A percentile compares a stretch with the other conserved stretches of the same genome.
These are phyloP conservation scores for Tylopilus rubrobrunneus DNA, from an alignment of 768 basidiomycete species.

Conservation along the genomic window DNA sequence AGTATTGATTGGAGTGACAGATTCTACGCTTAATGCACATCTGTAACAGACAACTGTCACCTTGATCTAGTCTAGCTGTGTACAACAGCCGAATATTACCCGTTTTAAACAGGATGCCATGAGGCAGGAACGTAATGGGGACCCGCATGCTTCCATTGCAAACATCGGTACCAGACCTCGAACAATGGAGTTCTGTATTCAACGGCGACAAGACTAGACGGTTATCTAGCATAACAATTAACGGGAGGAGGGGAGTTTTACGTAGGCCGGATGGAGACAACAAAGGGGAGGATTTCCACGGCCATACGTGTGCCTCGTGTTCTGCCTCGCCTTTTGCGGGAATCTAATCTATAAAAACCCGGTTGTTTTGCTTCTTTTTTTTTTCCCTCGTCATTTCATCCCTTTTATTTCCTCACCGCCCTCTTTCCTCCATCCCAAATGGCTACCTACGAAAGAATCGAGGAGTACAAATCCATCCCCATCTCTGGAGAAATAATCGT, in stretches of 20 bases:
- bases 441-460: slow-evolving; percentile 35
- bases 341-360: slow-evolving; percentile 53
- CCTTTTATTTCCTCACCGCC: slow-evolving; percentile 21
- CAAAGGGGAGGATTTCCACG: slow-evolving; percentile 22
- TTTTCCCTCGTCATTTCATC: slow-evolving; percentile 23
- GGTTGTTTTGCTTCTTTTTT: slow-evolving; percentile 13
- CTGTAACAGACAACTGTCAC: not conserved
- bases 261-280: slow-evolving; percentile 1
- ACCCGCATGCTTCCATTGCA: not conserved
- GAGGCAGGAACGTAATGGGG: slow-evolving; percentile 12
- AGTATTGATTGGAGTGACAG: not conserved
- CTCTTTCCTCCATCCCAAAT: slow-evolving; percentile 30
- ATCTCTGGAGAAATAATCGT: slow-evolving; percentile 36
- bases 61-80: not conserved
- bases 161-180: not conserved
- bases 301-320: slow-evolving; percentile 43
- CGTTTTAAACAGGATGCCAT: slow-evolving; percentile 2
- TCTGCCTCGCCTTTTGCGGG: slow-evolving; percentile 41
- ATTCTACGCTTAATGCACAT: not conserved
- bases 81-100: slow-evolving; percentile 14
- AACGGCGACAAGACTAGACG: too few species aligned
- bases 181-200: not conserved
- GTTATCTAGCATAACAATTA: not conserved
- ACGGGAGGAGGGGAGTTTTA: slow-evolving; percentile 3
- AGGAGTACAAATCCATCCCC: slow-evolving; percentile 26